These are phyloP conservation scores for Spencermartinsiella europaea DNA, from an alignment of 805 yeast genomes.

Conservation along the genomic window DNA sequence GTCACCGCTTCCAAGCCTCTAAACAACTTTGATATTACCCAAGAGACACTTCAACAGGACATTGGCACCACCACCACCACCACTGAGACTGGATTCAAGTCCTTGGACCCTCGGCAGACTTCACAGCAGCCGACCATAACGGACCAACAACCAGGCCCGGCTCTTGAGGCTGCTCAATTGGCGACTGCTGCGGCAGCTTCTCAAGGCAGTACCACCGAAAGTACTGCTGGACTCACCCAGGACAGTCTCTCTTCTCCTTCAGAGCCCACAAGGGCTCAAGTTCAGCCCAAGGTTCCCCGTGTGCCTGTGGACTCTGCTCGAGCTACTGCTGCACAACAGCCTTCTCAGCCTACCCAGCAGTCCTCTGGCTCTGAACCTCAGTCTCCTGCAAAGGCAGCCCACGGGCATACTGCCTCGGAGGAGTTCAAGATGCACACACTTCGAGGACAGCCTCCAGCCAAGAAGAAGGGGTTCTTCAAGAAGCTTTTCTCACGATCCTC, in stretches of 20 bases:
- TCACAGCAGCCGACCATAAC: no score
- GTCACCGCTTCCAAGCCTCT: no score
- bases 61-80: no score
- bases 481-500: no score
- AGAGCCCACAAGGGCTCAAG: neutral
- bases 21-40: no score
- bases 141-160: no score
- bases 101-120: neutral
- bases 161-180: neutral
- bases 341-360: neutral
- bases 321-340: neutral
- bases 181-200: conserved; percentile 2
- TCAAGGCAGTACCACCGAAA: neutral
- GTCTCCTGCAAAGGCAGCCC: neutral
- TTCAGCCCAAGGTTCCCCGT: neutral
- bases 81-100: no score
- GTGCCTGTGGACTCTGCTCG: neutral
- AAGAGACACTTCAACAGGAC: no score
- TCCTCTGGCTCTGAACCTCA: neutral
- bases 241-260: neutral
- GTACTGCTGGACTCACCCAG: no score
- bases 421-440: neutral
- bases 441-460: neutral
- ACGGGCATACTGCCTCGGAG: neutral
- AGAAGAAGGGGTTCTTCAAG: neutral